A percentile compares a stretch with the other conserved stretches of the same genome.
phyloP scores from a whole-genome alignment of 2,329 filamentous ascomycete species.

The Malbranchea cinnamomea region DNA sequence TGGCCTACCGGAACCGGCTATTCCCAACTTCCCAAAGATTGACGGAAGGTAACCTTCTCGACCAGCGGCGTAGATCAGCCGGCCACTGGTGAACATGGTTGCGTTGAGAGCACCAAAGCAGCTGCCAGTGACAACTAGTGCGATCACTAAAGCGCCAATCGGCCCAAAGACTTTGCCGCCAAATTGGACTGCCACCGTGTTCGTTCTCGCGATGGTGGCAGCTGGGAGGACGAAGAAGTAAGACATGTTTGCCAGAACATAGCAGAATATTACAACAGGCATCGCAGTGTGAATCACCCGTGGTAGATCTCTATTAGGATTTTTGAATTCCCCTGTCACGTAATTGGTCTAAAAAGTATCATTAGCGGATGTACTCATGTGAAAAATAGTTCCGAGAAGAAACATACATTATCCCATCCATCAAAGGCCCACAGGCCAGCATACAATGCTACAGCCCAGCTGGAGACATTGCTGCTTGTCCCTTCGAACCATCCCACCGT shows the following conservation, averaged over 20 bases:
- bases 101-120: slow-evolving; percentile 94
- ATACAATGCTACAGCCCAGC: slow-evolving; percentile 89
- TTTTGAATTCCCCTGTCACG: slow-evolving; percentile 91
- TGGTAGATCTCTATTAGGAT: slow-evolving; percentile 76
- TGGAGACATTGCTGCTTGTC: slow-evolving; percentile 63
- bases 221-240: slow-evolving; percentile 90
- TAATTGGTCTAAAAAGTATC: slow-evolving; percentile 75
- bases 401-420: slow-evolving; percentile 89
- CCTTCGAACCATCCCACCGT: slow-evolving; percentile 74
- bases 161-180: slow-evolving; percentile 80
- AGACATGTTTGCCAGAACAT: slow-evolving; percentile 77
- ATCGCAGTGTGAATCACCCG: slow-evolving; percentile 93
- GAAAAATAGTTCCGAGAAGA: neutral
- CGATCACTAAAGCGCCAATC: slow-evolving; percentile 66
- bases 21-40: slow-evolving; percentile 69
- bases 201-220: slow-evolving; percentile 65
- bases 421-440: slow-evolving; percentile 96
- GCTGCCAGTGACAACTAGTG: slow-evolving; percentile 75
- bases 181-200: slow-evolving; percentile 93
- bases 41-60: slow-evolving; percentile 87
- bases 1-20: slow-evolving; percentile 31
- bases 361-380: neutral
- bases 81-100: slow-evolving; percentile 80
- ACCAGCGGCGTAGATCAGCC: slow-evolving; percentile 82
- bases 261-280: slow-evolving; percentile 80